phyloP scores from a whole-genome alignment of 495 filamentous ascomycete genomes.

The Daldinia grandis region DNA sequence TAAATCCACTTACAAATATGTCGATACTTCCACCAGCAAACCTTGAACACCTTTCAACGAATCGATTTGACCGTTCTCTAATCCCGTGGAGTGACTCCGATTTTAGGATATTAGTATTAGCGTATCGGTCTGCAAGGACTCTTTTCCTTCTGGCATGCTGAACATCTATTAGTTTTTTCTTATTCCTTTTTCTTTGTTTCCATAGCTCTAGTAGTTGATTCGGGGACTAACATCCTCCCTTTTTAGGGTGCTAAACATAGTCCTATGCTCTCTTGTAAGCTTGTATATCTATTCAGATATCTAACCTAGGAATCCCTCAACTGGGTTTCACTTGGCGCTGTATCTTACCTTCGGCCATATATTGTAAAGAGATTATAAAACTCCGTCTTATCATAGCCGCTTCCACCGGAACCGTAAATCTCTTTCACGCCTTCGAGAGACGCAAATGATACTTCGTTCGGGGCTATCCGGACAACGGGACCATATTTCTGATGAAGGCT shows the following conservation, averaged over 20 bases:
- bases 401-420: slow-evolving; percentile 71
- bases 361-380: slow-evolving; percentile 71
- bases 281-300: background rate
- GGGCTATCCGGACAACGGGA: slow-evolving; percentile 63
- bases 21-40: slow-evolving; percentile 58
- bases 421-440: slow-evolving; percentile 66
- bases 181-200: no score
- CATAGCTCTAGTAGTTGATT: background rate
- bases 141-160: slow-evolving; percentile 68
- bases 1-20: slow-evolving; percentile 58
- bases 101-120: slow-evolving; percentile 70
- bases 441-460: slow-evolving; percentile 69
- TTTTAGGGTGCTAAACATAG: slow-evolving; percentile 68
- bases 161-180: background rate
- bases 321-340: background rate
- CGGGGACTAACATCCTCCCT: slow-evolving; percentile 58
- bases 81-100: slow-evolving; percentile 62
- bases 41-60: slow-evolving; percentile 59
- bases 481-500: slow-evolving; percentile 64
- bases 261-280: slow-evolving; percentile 47
- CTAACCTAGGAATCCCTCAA: background rate
- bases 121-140: slow-evolving; percentile 69
- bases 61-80: slow-evolving; percentile 59
- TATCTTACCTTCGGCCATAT: slow-evolving; percentile 59
- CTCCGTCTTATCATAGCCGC: slow-evolving; percentile 74